Conservation (phyloP, 257 asterid genomes). For the Nyctanthes arbortristis region DNA sequence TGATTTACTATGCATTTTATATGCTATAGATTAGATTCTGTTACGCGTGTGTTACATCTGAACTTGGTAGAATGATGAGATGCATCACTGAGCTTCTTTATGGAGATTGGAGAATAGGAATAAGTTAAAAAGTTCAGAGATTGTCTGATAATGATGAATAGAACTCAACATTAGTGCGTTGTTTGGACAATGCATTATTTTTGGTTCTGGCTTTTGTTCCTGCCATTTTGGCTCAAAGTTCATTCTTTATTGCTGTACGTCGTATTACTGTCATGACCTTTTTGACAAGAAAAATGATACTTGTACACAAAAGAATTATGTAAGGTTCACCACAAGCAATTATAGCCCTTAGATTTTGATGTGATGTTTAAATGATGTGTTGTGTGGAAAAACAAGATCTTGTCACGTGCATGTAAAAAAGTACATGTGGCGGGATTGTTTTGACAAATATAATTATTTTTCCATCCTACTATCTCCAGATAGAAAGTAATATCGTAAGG, state of each 20-base stretch:
- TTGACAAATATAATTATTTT: constrained; percentile 11
- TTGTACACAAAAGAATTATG: no score
- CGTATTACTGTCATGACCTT: neutral
- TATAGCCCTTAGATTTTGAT: no score
- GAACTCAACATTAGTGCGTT: neutral
- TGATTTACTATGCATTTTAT: neutral
- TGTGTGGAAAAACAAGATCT: no score
- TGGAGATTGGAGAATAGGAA: neutral
- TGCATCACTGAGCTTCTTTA: no score
- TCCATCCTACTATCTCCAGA: constrained; percentile 40
- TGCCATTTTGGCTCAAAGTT: neutral
- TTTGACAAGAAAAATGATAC: neutral
- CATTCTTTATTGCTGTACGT: neutral
- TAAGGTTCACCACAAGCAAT: no score
- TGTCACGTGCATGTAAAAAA: no score
- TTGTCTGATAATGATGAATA: neutral
- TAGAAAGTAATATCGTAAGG: constrained; percentile 86
- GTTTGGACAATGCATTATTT: neutral
- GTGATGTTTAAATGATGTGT: no score
- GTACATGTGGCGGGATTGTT: no score
- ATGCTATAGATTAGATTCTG: neutral
- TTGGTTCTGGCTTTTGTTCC: neutral
- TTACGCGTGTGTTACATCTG: no score
- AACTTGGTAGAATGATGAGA: neutral
- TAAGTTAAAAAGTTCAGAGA: neutral